A percentile compares a stretch with the other conserved stretches of the same genome.
Evolutionary conservation across 2,329 filamentous ascomycete species (phyloP).

Genomic region (Fusarium equiseti): DNA sequence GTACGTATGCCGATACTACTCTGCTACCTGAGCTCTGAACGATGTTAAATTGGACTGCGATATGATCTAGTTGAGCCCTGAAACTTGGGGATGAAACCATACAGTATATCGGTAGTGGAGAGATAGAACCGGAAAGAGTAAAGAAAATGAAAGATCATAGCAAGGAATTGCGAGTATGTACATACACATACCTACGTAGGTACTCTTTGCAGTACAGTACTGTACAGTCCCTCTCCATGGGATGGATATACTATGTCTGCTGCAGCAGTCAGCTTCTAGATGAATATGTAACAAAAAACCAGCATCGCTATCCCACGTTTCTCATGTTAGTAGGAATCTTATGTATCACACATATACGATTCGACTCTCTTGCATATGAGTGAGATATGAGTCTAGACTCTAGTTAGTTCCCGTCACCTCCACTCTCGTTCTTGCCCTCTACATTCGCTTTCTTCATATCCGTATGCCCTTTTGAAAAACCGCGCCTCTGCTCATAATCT

Average conservation of each 20-base stretch:
- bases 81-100: conserved; percentile 33
- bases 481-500: not conserved
- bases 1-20: conserved; percentile 17
- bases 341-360: conserved; percentile 1
- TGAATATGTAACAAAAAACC: not conserved
- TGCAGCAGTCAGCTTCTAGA: not conserved
- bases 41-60: conserved; percentile 13
- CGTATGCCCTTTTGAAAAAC: not conserved
- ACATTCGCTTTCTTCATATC: not conserved
- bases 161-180: not conserved
- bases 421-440: not conserved
- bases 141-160: conserved; percentile 23
- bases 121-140: conserved; percentile 24
- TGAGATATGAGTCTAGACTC: not conserved
- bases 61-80: conserved; percentile 26
- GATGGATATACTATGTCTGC: not conserved
- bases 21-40: conserved; percentile 3
- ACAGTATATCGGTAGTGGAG: conserved; percentile 20
- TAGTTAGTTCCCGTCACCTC: not conserved
- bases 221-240: not conserved
- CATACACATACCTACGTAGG: not conserved
- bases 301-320: not conserved
- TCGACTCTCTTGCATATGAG: conserved; percentile 4
- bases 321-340: not conserved
- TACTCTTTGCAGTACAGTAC: not conserved